Conservation (phyloP, 139 green algal species). For the Chara braunii region DNA sequence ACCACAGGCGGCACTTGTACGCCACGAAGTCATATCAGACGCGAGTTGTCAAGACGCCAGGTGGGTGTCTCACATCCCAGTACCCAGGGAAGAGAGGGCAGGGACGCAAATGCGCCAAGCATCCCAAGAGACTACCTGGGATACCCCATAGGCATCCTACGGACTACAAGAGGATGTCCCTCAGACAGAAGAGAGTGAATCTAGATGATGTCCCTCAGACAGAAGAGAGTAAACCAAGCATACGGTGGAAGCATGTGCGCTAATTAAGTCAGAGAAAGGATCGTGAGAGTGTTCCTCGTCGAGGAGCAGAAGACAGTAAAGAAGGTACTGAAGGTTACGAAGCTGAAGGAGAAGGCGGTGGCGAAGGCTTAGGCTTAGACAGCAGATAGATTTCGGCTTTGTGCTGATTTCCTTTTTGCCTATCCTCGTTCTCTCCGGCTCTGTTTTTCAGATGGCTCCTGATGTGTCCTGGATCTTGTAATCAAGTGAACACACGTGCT, state of each 20-base stretch:
- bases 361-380: no score
- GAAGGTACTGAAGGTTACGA: slow-evolving; percentile 69
- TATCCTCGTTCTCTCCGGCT: no score
- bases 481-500: no score
- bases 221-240: slow-evolving; percentile 88
- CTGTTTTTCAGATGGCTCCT: no score
- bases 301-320: slow-evolving; percentile 99
- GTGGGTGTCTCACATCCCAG: slow-evolving; percentile 42
- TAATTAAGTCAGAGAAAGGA: slow-evolving; percentile 43
- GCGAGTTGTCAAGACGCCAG: slow-evolving; percentile 83
- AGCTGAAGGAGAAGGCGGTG: slow-evolving; percentile 39
- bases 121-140: no score
- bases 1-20: slow-evolving; percentile 69
- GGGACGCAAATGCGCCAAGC: slow-evolving; percentile 66
- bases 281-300: slow-evolving; percentile 92
- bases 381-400: no score
- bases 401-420: no score
- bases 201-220: slow-evolving; percentile 76
- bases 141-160: no score
- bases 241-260: slow-evolving; percentile 84
- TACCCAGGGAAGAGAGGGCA: slow-evolving; percentile 75
- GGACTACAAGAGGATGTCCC: no score
- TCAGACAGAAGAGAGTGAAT: no score
- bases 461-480: no score
- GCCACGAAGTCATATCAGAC: slow-evolving; percentile 86